Evolutionary conservation across 441 rosid genomes (phyloP).

Genomic region (Breynia disticha): DNA sequence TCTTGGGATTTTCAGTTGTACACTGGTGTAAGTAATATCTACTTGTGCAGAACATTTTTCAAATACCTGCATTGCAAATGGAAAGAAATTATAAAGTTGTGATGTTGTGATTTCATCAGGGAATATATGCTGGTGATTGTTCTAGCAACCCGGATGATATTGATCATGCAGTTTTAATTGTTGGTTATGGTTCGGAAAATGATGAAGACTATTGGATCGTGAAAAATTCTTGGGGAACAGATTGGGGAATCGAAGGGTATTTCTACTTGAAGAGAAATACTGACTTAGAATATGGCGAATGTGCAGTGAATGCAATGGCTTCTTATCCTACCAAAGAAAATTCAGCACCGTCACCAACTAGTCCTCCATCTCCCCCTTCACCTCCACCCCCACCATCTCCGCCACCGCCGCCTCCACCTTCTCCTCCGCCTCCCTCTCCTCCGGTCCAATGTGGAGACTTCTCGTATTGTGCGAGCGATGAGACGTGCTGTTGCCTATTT

Average conservation of each 20-base stretch:
- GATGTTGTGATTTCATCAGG: constrained; percentile 37
- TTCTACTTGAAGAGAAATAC: constrained; percentile 39
- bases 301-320: constrained; percentile 71
- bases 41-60: not conserved
- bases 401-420: constrained; percentile 18
- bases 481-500: constrained; percentile 55
- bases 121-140: constrained; percentile 60
- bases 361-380: constrained; percentile 38
- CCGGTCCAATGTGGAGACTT: constrained; percentile 52
- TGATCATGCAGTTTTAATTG: constrained; percentile 67
- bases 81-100: not conserved
- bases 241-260: constrained; percentile 67
- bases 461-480: constrained; percentile 39
- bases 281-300: constrained; percentile 35
- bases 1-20: constrained; percentile 65
- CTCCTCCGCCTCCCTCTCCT: constrained; percentile 40
- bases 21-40: constrained; percentile 39
- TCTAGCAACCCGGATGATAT: constrained; percentile 47
- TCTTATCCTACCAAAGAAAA: constrained; percentile 65
- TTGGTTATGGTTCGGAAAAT: constrained; percentile 59
- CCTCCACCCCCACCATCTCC: constrained; percentile 18
- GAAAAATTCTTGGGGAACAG: constrained; percentile 76
- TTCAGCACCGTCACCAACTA: constrained; percentile 36
- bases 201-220: constrained; percentile 70
- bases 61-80: too few relatives aligned